Evolutionary conservation across 495 filamentous ascomycete genomes (phyloP), one percentile per base, ranked within the genome.

Genomic region (Entonaema liquescens): DNA sequence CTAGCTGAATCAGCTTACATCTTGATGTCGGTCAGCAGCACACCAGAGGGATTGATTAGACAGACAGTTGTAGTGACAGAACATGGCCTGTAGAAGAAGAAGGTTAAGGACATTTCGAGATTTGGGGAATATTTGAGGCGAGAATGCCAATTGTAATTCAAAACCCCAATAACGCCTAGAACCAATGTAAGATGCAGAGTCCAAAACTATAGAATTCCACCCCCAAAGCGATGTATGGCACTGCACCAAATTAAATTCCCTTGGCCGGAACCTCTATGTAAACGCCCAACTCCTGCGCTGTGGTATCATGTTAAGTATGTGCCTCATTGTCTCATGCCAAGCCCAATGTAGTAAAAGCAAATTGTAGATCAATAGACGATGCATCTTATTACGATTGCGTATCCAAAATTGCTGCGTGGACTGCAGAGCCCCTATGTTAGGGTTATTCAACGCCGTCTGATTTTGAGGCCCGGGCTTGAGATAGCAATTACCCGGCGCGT

Each of bases 401-500:
- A 50, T 64, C 53, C 12, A 73, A 15, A 59, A 77, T 67, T 6
- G 75, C 75, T 9, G 75, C 75, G 25, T 77, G 73, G 4, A 77
- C 73, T 26, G 67, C 53, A 44, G 63, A 55, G 15, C 67, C 62
- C 73, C 71, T 38, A 59, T 52, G 31, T 74, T 78, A 6, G 78
- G 72, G 5, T 58, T 70, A 7, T 50, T 61, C 52, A 84, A 69
- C 12, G 65, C 73, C 8, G 73, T 60, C 47, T 65, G 40, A 64
- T 79, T 79, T 66, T 79, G 77, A 9, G 79, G 78, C 0, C 79
- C 79, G 0, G 79, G 75, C 59, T 84, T 83, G 23, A 84, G 73
- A 63, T 83, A 84, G 50, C 83, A 84, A 59, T 83, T 83, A 7
- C 83, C 83, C 1, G 80, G 78, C 17, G 82, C 77, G 11, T 59